Conservation (phyloP, 1,284 basidiomycete genomes). For the Pseudozyma sp. region DNA sequence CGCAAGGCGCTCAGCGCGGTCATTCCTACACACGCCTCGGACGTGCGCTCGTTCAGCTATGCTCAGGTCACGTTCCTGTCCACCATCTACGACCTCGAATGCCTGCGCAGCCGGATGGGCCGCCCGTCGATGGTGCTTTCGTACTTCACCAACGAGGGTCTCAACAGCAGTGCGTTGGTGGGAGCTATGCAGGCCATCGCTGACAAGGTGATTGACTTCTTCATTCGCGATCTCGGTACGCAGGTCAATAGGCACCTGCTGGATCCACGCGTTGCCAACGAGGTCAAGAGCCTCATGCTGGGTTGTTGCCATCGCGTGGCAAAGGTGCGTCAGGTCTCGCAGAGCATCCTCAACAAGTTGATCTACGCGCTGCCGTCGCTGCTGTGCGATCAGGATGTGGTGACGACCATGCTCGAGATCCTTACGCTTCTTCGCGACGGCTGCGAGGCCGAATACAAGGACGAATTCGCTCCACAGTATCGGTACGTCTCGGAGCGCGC, state of each 20-base stretch:
- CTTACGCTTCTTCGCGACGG: constrained; percentile 87
- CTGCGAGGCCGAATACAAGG: constrained; percentile 89
- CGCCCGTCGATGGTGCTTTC: constrained; percentile 83
- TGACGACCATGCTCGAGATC: constrained; percentile 82
- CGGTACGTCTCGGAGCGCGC: constrained; percentile 82
- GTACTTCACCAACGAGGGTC: constrained; percentile 88
- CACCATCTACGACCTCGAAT: constrained; percentile 89
- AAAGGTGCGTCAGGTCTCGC: constrained; percentile 83
- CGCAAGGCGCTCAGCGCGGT: constrained; percentile 68
- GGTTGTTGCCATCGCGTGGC: constrained; percentile 84
- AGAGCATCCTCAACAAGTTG: constrained; percentile 84
- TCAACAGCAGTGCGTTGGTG: constrained; percentile 78
- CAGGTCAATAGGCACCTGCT: constrained; percentile 84
- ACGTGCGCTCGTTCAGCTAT: constrained; percentile 81
- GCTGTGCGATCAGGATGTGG: constrained; percentile 88
- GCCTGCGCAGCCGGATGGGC: constrained; percentile 83
- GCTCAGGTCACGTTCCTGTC: constrained; percentile 89
- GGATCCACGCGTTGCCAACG: constrained; percentile 78
- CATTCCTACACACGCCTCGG: constrained; percentile 78
- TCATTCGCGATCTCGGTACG: constrained; percentile 64
- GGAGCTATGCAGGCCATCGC: constrained; percentile 86
- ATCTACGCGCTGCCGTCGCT: constrained; percentile 93
- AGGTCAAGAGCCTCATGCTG: constrained; percentile 82
- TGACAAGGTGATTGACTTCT: constrained; percentile 76
- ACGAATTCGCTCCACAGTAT: constrained; percentile 93